phyloP scores from a whole-genome alignment of 352 stramenopile genomes.

The Phytophthora meadii region DNA sequence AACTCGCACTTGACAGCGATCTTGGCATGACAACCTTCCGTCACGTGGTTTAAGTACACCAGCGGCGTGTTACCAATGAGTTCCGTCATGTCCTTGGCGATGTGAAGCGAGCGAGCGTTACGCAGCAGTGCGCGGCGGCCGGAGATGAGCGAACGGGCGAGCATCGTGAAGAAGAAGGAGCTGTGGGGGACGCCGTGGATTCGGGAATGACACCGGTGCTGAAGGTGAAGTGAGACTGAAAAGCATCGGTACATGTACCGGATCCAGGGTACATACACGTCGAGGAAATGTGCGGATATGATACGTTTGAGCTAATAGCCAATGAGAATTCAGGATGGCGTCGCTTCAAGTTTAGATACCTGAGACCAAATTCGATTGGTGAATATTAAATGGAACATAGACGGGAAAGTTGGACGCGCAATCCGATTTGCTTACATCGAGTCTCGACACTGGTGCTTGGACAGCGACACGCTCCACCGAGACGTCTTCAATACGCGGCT shows the following conservation, averaged over 20 bases:
- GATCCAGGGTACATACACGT: slow-evolving; percentile 9
- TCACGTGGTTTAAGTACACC: slow-evolving; percentile 91
- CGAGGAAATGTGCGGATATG: neutral
- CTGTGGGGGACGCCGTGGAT: slow-evolving; percentile 12
- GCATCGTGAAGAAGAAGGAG: slow-evolving; percentile 17
- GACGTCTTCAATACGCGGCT: neutral
- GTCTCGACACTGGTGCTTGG: slow-evolving; percentile 5
- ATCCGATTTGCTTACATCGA: slow-evolving; percentile 10
- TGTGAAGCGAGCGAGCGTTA: slow-evolving; percentile 65
- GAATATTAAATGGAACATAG: slow-evolving; percentile 12
- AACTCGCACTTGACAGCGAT: slow-evolving; percentile 91
- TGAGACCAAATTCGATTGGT: slow-evolving; percentile 12
- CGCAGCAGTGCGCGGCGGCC: slow-evolving; percentile 31
- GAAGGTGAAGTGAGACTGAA: no score
- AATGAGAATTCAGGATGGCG: neutral
- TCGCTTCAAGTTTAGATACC: neutral
- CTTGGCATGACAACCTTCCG: slow-evolving; percentile 79
- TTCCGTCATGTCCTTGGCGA: slow-evolving; percentile 94
- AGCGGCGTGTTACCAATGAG: slow-evolving; percentile 96
- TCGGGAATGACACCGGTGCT: slow-evolving; percentile 20
- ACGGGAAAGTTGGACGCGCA: neutral
- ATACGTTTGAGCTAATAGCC: neutral
- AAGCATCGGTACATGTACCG: neutral
- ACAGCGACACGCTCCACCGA: slow-evolving; percentile 12
- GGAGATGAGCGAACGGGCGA: slow-evolving; percentile 32